A percentile compares a stretch with the other conserved stretches of the same genome.
Evolutionary conservation across 371 early-diverging fungal genomes (phyloP).

Genomic region (Entomophthora muscae): DNA sequence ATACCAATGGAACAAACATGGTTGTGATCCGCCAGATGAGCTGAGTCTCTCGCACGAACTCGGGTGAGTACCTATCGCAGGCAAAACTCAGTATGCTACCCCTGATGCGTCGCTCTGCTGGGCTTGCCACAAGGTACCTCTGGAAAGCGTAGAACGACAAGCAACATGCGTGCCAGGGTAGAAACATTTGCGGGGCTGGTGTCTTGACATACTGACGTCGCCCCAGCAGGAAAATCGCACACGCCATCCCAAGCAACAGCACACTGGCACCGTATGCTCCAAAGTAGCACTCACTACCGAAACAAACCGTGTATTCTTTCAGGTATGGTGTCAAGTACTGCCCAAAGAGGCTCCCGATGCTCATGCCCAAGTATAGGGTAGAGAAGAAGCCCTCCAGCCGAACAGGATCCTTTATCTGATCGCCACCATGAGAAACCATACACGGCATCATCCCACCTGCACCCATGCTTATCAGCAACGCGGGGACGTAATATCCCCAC

Average conservation of each 20-base stretch:
- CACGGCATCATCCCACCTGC: constrained; percentile 30
- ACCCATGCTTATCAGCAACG: constrained; percentile 13
- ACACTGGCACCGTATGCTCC: background rate
- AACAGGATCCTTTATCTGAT: constrained; percentile 17
- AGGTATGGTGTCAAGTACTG: constrained; percentile 5
- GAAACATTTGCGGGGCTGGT: constrained; percentile 28
- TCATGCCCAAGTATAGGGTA: constrained; percentile 1
- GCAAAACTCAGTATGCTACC: constrained; percentile 8
- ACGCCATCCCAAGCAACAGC: constrained; percentile 13
- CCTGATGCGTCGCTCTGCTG: background rate
- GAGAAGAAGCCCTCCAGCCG: background rate
- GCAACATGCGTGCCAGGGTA: constrained; percentile 20
- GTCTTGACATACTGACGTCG: constrained; percentile 29
- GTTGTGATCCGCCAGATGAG: constrained; percentile 10
- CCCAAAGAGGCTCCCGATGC: background rate
- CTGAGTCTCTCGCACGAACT: constrained; percentile 8
- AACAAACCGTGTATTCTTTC: background rate
- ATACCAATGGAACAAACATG: constrained; percentile 22
- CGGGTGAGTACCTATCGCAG: background rate
- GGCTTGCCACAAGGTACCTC: background rate
- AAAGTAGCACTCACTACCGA: constrained; percentile 3
- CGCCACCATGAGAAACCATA: constrained; percentile 28
- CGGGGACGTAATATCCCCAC: background rate
- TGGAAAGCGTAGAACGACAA: constrained; percentile 1
- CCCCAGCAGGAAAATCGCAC: constrained; percentile 24